Percentiles rank a stretch among this genome's conserved stretches.
These are phyloP conservation scores for Cladophialophora carrionii DNA, from an alignment of 2,329 filamentous ascomycete genomes.

Conservation along the genomic window DNA sequence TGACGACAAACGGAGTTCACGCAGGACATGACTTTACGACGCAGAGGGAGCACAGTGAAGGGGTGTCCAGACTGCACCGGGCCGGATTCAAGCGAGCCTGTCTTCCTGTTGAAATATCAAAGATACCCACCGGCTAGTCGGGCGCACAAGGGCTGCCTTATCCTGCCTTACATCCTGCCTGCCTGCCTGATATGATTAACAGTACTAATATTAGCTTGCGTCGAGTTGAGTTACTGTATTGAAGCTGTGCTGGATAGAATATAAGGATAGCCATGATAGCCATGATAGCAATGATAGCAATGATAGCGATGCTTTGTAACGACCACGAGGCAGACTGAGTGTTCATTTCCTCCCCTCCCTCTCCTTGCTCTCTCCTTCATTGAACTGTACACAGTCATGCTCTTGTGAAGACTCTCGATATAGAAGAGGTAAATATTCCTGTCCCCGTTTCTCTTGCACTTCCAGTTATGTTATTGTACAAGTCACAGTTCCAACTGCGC, in stretches of 20 bases:
- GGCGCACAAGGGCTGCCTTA: not conserved
- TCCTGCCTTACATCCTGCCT: not conserved
- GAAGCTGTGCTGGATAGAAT: not conserved
- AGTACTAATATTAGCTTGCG: not conserved
- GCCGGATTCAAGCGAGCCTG: not conserved
- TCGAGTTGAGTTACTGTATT: not conserved
- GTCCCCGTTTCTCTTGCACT: no score
- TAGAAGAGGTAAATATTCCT: no score
- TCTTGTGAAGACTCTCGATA: no score
- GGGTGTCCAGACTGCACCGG: not conserved
- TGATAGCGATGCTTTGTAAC: conserved; percentile 13
- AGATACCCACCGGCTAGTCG: not conserved
- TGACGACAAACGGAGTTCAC: not conserved
- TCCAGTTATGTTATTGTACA: no score
- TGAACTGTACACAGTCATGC: not conserved
- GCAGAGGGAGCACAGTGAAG: not conserved
- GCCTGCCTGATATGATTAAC: not conserved
- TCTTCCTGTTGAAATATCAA: not conserved
- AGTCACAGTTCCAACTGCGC: no score
- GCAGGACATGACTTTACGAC: not conserved
- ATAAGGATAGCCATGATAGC: not conserved
- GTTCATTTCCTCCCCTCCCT: not conserved
- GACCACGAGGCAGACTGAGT: not conserved
- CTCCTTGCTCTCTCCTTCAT: not conserved
- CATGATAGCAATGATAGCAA: not conserved